These are phyloP conservation scores for Amphibolis antarctica DNA, from an alignment of 106 monocot genomes.

Conservation along the genomic window DNA sequence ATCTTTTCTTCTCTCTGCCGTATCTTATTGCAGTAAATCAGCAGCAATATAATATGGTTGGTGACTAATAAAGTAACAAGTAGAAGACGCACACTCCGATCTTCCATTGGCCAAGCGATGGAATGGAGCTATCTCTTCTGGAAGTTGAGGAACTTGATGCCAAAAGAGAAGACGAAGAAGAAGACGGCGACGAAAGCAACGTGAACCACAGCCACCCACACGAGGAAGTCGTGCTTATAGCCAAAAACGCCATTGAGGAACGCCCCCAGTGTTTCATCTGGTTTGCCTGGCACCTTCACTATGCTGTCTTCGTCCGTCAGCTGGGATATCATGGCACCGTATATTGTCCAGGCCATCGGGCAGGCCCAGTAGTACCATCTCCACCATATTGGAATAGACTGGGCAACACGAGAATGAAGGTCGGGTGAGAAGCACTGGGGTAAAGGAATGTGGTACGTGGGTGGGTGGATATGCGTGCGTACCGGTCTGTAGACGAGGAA, in stretches of 20 bases:
- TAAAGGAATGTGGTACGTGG: no score
- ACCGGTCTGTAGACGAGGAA: conserved; percentile 48
- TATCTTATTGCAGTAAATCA: no score
- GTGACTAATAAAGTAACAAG: no score
- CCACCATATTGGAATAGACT: conserved; percentile 44
- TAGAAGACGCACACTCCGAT: no score
- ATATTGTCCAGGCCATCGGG: conserved; percentile 36
- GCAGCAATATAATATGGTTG: no score
- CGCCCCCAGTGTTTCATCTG: conserved; percentile 27
- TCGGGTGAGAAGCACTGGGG: background rate
- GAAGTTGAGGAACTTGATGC: conserved; percentile 34
- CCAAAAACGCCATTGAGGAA: conserved; percentile 24
- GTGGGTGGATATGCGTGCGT: conserved; percentile 15
- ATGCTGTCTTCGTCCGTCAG: conserved; percentile 35
- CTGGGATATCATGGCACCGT: conserved; percentile 43
- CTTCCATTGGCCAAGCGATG: no score
- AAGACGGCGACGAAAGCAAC: conserved; percentile 29
- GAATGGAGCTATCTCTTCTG: conserved; percentile 33
- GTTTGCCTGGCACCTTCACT: conserved; percentile 19
- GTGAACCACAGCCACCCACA: conserved; percentile 1
- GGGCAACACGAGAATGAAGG: background rate
- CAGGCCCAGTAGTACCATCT: conserved; percentile 35
- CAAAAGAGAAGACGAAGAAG: conserved; percentile 23
- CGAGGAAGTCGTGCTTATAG: conserved; percentile 19
- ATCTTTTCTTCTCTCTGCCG: no score